Percentiles rank a stretch among this genome's conserved stretches.
Evolutionary conservation across 2,329 filamentous ascomycete genomes (phyloP).

Genomic region (Incumbomyces delicatus): DNA sequence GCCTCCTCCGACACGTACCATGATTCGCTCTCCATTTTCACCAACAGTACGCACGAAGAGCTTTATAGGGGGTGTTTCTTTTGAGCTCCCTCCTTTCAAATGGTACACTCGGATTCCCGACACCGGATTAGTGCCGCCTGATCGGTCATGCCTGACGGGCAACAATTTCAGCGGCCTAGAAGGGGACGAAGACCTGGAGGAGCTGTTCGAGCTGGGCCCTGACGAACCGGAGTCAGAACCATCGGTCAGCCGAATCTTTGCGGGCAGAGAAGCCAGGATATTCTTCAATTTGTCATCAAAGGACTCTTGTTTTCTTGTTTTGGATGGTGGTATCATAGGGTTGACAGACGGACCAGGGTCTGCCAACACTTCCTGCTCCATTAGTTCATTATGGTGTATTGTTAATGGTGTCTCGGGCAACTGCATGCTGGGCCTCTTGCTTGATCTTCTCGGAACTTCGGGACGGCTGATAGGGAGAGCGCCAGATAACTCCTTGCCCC

Average conservation of each 20-base stretch:
- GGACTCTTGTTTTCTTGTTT: constrained; percentile 34
- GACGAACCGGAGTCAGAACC: constrained; percentile 25
- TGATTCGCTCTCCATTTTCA: constrained; percentile 80
- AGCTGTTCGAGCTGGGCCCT: constrained; percentile 25
- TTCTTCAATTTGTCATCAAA: constrained; percentile 71
- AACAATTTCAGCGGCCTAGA: constrained; percentile 62
- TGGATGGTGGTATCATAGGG: background rate
- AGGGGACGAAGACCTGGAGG: constrained; percentile 43
- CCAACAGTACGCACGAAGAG: constrained; percentile 89
- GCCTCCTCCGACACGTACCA: constrained; percentile 96
- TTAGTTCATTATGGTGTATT: too few relatives aligned
- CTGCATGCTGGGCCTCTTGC: constrained; percentile 18
- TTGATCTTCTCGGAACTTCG: constrained; percentile 20
- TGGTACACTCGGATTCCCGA: constrained; percentile 88
- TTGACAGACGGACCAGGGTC: too few relatives aligned
- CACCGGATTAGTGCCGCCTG: constrained; percentile 39
- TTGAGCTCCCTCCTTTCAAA: constrained; percentile 60
- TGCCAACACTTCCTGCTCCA: too few relatives aligned
- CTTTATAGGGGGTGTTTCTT: constrained; percentile 61
- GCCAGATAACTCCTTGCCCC: constrained; percentile 5
- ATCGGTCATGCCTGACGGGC: constrained; percentile 37
- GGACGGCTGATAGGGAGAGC: background rate
- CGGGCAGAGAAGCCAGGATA: constrained; percentile 67
- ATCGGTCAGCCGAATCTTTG: constrained; percentile 60
- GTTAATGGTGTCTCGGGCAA: background rate